Evolutionary conservation across 768 basidiomycete species (phyloP), one percentile per base, ranked within the genome.

Genomic region (Russula sp.): DNA sequence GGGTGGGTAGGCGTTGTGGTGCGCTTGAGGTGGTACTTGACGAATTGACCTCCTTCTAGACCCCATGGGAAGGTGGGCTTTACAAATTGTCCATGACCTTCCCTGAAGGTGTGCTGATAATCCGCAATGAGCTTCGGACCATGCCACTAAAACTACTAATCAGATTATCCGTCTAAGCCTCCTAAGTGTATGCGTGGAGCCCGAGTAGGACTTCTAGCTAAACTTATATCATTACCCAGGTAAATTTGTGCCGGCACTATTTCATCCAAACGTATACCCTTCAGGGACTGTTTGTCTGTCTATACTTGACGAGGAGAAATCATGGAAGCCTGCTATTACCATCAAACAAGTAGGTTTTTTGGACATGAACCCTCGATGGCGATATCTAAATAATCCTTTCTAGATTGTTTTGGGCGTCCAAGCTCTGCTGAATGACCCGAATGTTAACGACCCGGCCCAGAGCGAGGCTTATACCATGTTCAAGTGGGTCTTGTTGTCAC

Each of bases 401-500:
- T 32, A 99, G 97, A 95, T 99, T 68, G 76, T 97, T 32, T 79
- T 98, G 11, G 97, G 97, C 59, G 90, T 99, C 54, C 97, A 99
- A 73, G 97, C 98, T 69, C 78, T 99, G 3, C 77, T 99, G 61
- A 88, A 96, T 70, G 90, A 96, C 66, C 96, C 97, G 9, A 99
- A 99, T 70, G 90, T 95, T 45, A 90, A 88, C 61, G 97, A 99
- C 75, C 97, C 97, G 7, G 97, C 97, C 1, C 97, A 99, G 72
- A 93, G 94, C 58, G 96, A 98, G 68, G 97, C 97, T 11, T 98
- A 98, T 74, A 95, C 93, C 36, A 90, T 97, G 87, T 98, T 94
- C 81, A 97, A 96, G 95, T 96, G 68, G 69, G 93, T 77, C 22
- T 22, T 16, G 1, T 43, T 18, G 14, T 47, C 55, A 7, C 22